phyloP scores from a whole-genome alignment of 495 filamentous ascomycete genomes.

The Podospora australis region DNA sequence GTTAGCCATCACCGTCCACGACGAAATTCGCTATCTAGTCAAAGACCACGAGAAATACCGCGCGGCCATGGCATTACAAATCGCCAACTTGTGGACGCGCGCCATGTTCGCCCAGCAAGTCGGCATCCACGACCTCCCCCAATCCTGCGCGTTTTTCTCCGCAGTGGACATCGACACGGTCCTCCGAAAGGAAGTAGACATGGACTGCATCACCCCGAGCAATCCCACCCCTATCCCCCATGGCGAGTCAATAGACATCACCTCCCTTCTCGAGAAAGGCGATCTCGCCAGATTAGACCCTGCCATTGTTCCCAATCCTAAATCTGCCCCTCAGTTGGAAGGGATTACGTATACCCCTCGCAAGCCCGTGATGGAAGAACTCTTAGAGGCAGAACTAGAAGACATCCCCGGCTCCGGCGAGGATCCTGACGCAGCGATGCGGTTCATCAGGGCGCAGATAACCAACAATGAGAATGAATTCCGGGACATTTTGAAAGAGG shows the following conservation, averaged over 20 bases:
- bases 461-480: slow-evolving; percentile 67
- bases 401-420: slow-evolving; percentile 12
- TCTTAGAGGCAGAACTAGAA: slow-evolving; percentile 41
- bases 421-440: slow-evolving; percentile 36
- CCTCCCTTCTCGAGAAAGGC: slow-evolving; percentile 62
- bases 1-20: slow-evolving; percentile 90
- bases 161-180: slow-evolving; percentile 92
- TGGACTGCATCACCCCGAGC: slow-evolving; percentile 92
- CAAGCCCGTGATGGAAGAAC: slow-evolving; percentile 68
- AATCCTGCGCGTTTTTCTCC: slow-evolving; percentile 90
- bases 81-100: slow-evolving; percentile 93
- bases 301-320: slow-evolving; percentile 40
- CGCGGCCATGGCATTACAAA: slow-evolving; percentile 82
- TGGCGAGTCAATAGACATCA: slow-evolving; percentile 80
- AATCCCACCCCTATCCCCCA: slow-evolving; percentile 72
- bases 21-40: slow-evolving; percentile 93
- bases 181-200: slow-evolving; percentile 92
- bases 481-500: slow-evolving; percentile 42
- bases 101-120: slow-evolving; percentile 97
- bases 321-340: slow-evolving; percentile 45
- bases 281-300: slow-evolving; percentile 58
- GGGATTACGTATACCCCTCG: slow-evolving; percentile 61
- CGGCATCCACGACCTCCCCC: slow-evolving; percentile 90
- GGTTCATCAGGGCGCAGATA: slow-evolving; percentile 80
- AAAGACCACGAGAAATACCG: slow-evolving; percentile 80